Conservation (phyloP, 106 monocot species). For the Gastrodia elata region DNA sequence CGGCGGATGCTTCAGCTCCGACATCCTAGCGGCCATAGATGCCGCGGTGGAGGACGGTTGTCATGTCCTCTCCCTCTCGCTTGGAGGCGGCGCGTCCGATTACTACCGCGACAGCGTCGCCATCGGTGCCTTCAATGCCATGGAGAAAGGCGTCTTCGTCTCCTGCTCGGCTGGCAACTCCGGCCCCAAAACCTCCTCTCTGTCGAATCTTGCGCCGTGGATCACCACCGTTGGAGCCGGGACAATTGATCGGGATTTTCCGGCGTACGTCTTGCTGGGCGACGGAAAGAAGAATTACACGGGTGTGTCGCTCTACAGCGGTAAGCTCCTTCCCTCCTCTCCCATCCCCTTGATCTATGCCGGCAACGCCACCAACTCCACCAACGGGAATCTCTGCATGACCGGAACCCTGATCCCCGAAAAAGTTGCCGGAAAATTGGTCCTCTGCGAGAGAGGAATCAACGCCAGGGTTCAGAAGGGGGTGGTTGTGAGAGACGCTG, state of each 20-base stretch:
- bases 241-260: conserved; percentile 91
- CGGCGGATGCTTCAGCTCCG: conserved; percentile 93
- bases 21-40: conserved; percentile 84
- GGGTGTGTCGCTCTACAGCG: conserved; percentile 86
- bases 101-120: conserved; percentile 84
- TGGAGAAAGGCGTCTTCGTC: conserved; percentile 78
- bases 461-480: conserved; percentile 90
- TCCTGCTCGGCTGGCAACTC: conserved; percentile 95
- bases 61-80: conserved; percentile 76
- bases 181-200: conserved; percentile 49
- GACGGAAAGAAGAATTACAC: conserved; percentile 76
- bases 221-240: conserved; percentile 96
- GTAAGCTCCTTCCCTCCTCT: conserved; percentile 31
- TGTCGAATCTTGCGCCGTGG: conserved; percentile 94
- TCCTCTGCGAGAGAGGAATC: conserved; percentile 84
- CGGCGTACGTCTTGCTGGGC: conserved; percentile 57
- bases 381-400: conserved; percentile 83
- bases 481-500: conserved; percentile 63
- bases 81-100: conserved; percentile 81
- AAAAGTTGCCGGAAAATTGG: conserved; percentile 79
- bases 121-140: conserved; percentile 71
- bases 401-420: conserved; percentile 63
- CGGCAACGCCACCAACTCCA: conserved; percentile 75
- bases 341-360: conserved; percentile 63
- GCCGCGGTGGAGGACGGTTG: conserved; percentile 78